phyloP scores from a whole-genome alignment of 768 basidiomycete species.

The Tylopilus plumbeoviolaceoides region DNA sequence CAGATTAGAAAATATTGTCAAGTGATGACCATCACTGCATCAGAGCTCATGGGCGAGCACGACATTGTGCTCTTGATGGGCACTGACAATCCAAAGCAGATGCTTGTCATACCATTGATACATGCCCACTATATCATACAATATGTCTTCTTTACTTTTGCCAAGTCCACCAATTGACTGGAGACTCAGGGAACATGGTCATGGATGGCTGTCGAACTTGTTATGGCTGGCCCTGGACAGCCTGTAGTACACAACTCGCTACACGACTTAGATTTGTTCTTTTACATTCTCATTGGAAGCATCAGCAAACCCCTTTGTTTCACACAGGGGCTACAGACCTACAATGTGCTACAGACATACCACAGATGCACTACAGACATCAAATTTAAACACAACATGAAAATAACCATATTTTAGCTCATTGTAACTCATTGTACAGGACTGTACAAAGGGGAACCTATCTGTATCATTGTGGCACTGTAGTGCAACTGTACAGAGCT shows the following conservation, averaged over 20 bases:
- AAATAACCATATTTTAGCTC: no score
- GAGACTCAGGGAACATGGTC: neutral
- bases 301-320: no score
- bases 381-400: no score
- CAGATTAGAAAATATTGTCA: no score
- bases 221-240: slow-evolving; percentile 5
- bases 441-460: no score
- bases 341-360: no score
- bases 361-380: no score
- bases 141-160: neutral
- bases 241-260: neutral
- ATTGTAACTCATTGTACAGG: no score
- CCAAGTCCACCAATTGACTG: neutral
- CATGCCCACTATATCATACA: neutral
- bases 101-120: neutral
- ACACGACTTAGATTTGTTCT: neutral
- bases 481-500: no score
- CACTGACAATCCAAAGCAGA: neutral
- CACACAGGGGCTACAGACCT: no score
- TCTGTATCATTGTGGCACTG: no score
- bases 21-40: no score
- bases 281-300: neutral
- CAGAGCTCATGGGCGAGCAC: neutral
- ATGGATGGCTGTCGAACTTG: slow-evolving; percentile 3
- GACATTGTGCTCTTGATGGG: neutral